Evolutionary conservation across 768 basidiomycete species (phyloP), one percentile per base, ranked within the genome.

Genomic region (Lentinula raphanica): DNA sequence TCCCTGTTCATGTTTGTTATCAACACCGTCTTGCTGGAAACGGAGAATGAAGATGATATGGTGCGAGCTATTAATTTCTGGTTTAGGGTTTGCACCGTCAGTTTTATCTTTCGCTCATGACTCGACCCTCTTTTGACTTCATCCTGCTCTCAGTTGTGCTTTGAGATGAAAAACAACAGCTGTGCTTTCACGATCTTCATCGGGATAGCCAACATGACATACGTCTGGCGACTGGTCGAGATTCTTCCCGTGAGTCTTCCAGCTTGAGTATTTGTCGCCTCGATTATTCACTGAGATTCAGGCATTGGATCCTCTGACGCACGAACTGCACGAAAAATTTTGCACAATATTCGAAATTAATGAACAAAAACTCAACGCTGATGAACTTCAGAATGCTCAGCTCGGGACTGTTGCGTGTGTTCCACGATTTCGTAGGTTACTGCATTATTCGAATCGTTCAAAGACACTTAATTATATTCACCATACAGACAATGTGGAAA

Each of bases 1-100:
- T 54, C 58, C 19, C 28, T 54, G 19, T 36, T 28, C 49, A 46
- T 46, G 51, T 50, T 60, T 4, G 59, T 60, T 9, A 40, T 55
- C 15, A 25, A 48, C 23, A 56, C 59, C 11, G 44, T 60, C 29
- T 23, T 60, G 12, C 15, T 40, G 9, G 44, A 32, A 25, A 25
- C 32, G 17, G 40, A 53, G 17, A 49, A 44, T 46, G 28, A 25
- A 17, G 45, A 39, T 12, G 45, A 19, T 5, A 56, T 42, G 17
- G 29, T 29, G 2, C 40, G 28, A 19, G 25, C 44, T 9, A 56
- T 56, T 12, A 45, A 21, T 9, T 56, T 56, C 28, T 56, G 54
- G 54, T 31, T 42, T 13, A 31, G n/a, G n/a, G 42, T 56, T 28
- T 27, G 40, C n/a, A 23, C 6, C n/a, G 54, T 45, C 15, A 29